Conservation (phyloP, 2,329 filamentous ascomycete species). For the Colletotrichum lentis region DNA sequence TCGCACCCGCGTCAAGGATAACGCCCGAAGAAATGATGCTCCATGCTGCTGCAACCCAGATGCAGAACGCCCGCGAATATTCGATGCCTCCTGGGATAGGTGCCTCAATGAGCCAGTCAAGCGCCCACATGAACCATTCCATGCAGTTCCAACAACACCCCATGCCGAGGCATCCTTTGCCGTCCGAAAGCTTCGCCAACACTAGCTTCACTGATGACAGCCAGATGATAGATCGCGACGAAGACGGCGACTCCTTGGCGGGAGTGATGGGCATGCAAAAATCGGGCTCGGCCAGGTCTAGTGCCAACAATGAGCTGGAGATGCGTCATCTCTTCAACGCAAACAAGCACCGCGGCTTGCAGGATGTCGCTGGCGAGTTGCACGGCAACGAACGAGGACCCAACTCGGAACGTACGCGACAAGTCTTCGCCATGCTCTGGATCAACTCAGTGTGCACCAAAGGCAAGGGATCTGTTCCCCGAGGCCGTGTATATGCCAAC, state of each 20-base stretch:
- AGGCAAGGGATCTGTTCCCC: conserved; percentile 85
- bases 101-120: conserved; percentile 45
- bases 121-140: conserved; percentile 43
- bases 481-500: conserved; percentile 92
- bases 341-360: conserved; percentile 72
- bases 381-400: conserved; percentile 82
- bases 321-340: conserved; percentile 77
- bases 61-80: conserved; percentile 60
- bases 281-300: conserved; percentile 68
- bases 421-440: conserved; percentile 91
- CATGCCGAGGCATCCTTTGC: conserved; percentile 60
- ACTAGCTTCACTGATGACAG: conserved; percentile 67
- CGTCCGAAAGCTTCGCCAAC: conserved; percentile 62
- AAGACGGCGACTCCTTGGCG: conserved; percentile 63
- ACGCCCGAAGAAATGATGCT: conserved; percentile 68
- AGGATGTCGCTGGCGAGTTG: conserved; percentile 77
- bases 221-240: conserved; percentile 68
- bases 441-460: conserved; percentile 76
- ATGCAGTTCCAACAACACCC: conserved; percentile 48
- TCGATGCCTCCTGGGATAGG: conserved; percentile 61
- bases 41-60: conserved; percentile 61
- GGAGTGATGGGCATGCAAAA: conserved; percentile 59
- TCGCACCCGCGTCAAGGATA: conserved; percentile 56
- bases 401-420: conserved; percentile 82
- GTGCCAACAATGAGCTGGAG: conserved; percentile 82